Percentiles rank a stretch among this genome's conserved stretches.
phyloP scores from a whole-genome alignment of 108 stramenopile species.

The Cylindrotheca closterium region DNA sequence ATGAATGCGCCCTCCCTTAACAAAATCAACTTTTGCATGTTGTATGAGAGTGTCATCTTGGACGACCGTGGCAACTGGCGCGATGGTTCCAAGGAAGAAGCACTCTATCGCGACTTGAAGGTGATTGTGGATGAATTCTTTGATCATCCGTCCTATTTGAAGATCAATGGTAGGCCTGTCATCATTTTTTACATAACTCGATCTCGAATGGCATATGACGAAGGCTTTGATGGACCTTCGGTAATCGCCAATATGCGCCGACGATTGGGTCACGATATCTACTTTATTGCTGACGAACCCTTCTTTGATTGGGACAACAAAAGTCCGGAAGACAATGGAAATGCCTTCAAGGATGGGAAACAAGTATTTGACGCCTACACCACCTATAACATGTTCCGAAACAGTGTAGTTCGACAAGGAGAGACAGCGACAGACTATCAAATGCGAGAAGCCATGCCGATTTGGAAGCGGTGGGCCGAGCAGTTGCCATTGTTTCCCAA shows the following conservation, averaged over 20 bases:
- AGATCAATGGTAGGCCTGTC: constrained; percentile 31
- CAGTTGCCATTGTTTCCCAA: constrained; percentile 33
- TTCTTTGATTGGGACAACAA: constrained; percentile 6
- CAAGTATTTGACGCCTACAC: constrained; percentile 33
- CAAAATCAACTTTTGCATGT: constrained; percentile 26
- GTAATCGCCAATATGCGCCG: constrained; percentile 15
- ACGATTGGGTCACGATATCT: constrained; percentile 16
- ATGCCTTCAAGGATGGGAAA: constrained; percentile 13
- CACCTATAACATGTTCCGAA: constrained; percentile 31
- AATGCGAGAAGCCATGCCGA: constrained; percentile 25
- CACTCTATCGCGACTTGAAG: background rate
- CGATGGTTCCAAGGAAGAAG: constrained; percentile 4
- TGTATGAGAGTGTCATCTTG: constrained; percentile 22
- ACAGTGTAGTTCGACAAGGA: background rate
- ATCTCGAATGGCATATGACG: background rate
- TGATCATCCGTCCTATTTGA: constrained; percentile 30
- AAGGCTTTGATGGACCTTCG: background rate
- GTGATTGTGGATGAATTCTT: constrained; percentile 17
- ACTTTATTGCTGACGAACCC: constrained; percentile 34
- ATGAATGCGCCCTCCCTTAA: constrained; percentile 19
- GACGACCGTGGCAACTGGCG: constrained; percentile 2
- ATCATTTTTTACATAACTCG: constrained; percentile 34
- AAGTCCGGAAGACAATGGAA: constrained; percentile 8
- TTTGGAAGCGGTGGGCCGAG: constrained; percentile 25
- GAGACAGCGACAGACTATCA: constrained; percentile 28